Evolutionary conservation across 208 protist genomes (phyloP).

Genomic region (Trypanosoma platydactyli): DNA sequence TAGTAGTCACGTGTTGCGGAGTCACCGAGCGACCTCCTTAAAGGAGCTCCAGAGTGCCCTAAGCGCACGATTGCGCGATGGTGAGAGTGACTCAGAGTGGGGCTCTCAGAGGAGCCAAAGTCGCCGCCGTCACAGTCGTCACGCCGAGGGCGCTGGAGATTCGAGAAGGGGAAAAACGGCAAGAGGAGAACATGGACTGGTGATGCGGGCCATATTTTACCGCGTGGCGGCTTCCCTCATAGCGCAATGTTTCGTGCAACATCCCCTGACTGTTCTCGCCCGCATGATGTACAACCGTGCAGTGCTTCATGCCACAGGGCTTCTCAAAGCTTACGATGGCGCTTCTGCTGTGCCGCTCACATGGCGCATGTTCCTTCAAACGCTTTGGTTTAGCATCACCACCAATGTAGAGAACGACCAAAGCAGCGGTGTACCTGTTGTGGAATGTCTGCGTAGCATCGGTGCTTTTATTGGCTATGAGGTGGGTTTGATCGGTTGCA

Average conservation of each 20-base stretch:
- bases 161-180: constrained; percentile 15
- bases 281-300: constrained; percentile 71
- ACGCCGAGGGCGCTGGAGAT: constrained; percentile 10
- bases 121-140: constrained; percentile 13
- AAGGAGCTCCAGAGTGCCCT: not conserved
- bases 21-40: not conserved
- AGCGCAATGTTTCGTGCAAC: constrained; percentile 68
- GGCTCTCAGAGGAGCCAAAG: not conserved
- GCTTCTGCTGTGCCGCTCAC: constrained; percentile 18
- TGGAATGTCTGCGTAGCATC: constrained; percentile 44
- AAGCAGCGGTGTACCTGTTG: constrained; percentile 35
- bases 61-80: not conserved
- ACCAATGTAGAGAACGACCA: not conserved
- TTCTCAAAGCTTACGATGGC: constrained; percentile 51
- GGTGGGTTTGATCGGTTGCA: constrained; percentile 31
- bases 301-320: constrained; percentile 61
- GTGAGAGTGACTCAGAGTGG: not conserved
- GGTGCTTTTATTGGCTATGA: constrained; percentile 50
- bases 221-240: constrained; percentile 58
- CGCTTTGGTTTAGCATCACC: constrained; percentile 6
- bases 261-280: constrained; percentile 65
- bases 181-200: constrained; percentile 31
- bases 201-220: constrained; percentile 80
- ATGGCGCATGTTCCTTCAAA: not conserved
- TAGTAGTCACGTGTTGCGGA: constrained; percentile 1